Percentiles rank a stretch among this genome's conserved stretches.
phyloP scores from a whole-genome alignment of 148 eudicot species.

The Diospyros lotus region DNA sequence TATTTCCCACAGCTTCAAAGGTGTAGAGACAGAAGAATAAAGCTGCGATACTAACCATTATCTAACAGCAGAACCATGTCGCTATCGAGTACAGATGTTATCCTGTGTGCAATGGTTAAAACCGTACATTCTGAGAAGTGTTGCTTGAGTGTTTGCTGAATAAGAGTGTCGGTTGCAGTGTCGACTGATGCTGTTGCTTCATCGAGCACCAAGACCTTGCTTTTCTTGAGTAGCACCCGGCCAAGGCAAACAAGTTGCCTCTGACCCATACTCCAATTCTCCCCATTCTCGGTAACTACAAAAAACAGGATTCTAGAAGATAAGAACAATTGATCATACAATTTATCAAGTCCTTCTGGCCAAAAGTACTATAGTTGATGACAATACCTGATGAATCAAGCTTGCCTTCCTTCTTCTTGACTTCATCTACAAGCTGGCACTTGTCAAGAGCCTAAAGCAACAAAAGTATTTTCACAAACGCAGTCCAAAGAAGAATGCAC shows the following conservation, averaged over 20 bases:
- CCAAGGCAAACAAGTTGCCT: slow-evolving; percentile 63
- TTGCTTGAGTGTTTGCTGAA: slow-evolving; percentile 37
- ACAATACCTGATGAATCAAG: slow-evolving; percentile 72
- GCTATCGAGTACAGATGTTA: slow-evolving; percentile 63
- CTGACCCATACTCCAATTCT: slow-evolving; percentile 63
- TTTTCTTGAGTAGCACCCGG: slow-evolving; percentile 49
- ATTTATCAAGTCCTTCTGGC: too few relatives aligned
- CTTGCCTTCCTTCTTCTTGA: slow-evolving; percentile 67
- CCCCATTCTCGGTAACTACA: slow-evolving; percentile 54
- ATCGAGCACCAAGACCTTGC: slow-evolving; percentile 49
- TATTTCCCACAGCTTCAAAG: not conserved
- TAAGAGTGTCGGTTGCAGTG: slow-evolving; percentile 54
- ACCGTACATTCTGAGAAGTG: slow-evolving; percentile 42
- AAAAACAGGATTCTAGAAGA: slow-evolving; percentile 18
- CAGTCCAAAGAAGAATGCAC: not conserved
- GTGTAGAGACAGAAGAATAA: not conserved
- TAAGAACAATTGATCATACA: not conserved
- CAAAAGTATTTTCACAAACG: not conserved
- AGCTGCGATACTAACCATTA: slow-evolving; percentile 22
- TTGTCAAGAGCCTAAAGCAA: slow-evolving; percentile 71
- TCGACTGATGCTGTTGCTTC: slow-evolving; percentile 69
- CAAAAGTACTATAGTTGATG: not conserved
- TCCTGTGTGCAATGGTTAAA: slow-evolving; percentile 47
- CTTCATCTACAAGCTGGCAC: slow-evolving; percentile 87
- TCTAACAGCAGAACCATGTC: slow-evolving; percentile 66